Evolutionary conservation across 1,139 yeast genomes (phyloP), one percentile per base, ranked within the genome.

Genomic region (Ogataea hybrid): DNA sequence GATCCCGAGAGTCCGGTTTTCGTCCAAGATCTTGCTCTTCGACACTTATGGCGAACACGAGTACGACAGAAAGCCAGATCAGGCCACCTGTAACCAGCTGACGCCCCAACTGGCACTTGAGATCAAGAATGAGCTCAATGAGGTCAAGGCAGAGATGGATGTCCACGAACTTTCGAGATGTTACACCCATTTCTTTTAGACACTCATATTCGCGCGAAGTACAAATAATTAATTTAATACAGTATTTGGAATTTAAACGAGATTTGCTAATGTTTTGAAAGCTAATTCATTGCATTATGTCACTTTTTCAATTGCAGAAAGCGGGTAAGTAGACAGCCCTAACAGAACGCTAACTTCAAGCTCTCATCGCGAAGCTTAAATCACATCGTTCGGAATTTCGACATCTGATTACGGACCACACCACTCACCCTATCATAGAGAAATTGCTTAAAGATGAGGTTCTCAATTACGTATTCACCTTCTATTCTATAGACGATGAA

Each of bases 31-130:
- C 50, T 77, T 88, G 10, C 74, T 92, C 37, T 92, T 83, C 63
- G 96, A 89, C 50, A 92, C 97, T 0, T 89, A 85, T 62, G 77
- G 84, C 48, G 82, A 84, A 35, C 81, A 77, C 14, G 96, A 87
- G 53, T 92, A 92, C 61, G 97, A 92, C 62, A 79, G 98, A 56
- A 89, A 84, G 51, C 97, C 97, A 0, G 97, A 89, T 51, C 73
- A 84, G 32, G 95, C 96, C 5, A 89, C 97, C 1, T 90, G 97
- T 68, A 89, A 90, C 64, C 89, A 84, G 59, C 71, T 90, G 63
- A 90, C 96, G 1, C 97, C 97, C 5, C 70, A 76, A 41, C 69
- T 90, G 60, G 97, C 97, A 0, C 92, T 86, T 63, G 81, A 81
- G 65, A 88, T 92, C 57, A 84, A 82, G 65, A 88, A 84, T 38